Evolutionary conservation across 2,329 filamentous ascomycete species (phyloP), one percentile per base, ranked within the genome.

Genomic region (Aulographum hederae): DNA sequence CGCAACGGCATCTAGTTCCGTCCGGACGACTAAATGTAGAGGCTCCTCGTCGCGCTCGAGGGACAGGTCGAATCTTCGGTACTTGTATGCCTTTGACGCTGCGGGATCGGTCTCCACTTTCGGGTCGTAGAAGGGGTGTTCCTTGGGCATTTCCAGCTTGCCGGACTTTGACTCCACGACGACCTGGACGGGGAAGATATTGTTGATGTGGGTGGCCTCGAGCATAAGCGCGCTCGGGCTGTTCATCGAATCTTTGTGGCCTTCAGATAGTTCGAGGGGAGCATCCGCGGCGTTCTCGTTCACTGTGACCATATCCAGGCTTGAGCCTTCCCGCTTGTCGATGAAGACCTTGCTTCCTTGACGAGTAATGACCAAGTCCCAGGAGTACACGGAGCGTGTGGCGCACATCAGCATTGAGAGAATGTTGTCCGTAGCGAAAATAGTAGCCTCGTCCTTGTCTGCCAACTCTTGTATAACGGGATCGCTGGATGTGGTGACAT

Each of bases 391-490:
- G 35, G 82, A 93, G 48, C 91, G 81, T 37, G 89, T 80, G 32
- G 89, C 75, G 60, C 89, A 98, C 89, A 98, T 98, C 47, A 98
- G 76, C 84, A 94, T 95, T 42, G 86, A 95, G 37, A 98, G 72
- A 46, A 98, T 85, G 60, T 78, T 93, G 57, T 94, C 85, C 28
- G 89, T 94, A 40, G 89, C 84, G 51, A 95, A 98, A 49, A 98
- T 86, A 44, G 81, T 89, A 29, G 85, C 89, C 61, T 94, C 85
- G 50, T 92, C 74, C 65, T 85, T 91, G 46, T 95, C 86, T 39
- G 89, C 80, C 34, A 95, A 72, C 53, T 95, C 86, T 62, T 95
- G 86, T 52, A 98, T 92, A 46, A 98, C 72, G 29, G 89, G 89
- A 53, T 98, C 89, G 44, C 79, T 82, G 16, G 86, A 91, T 8